These are phyloP conservation scores for Colletotrichum sp. DNA, from an alignment of 2,329 filamentous ascomycete genomes.

Conservation along the genomic window DNA sequence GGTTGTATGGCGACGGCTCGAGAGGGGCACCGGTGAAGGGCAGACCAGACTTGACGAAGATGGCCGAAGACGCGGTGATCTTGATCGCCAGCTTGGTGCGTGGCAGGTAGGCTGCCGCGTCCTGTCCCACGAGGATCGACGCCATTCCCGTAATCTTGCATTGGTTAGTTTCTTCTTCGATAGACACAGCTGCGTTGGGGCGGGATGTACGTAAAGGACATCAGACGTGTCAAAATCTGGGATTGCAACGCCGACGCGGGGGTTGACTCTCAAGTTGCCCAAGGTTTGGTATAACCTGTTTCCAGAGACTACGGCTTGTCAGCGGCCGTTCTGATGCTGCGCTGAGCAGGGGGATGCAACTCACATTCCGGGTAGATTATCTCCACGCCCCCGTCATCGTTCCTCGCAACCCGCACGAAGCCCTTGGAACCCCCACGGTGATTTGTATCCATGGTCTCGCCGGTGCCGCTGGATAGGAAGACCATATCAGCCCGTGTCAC, in stretches of 20 bases:
- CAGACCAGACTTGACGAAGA: constrained; percentile 69
- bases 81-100: constrained; percentile 76
- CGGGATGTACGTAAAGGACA: constrained; percentile 63
- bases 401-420: constrained; percentile 72
- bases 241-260: constrained; percentile 71
- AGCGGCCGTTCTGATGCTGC: background rate
- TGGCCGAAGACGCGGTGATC: constrained; percentile 64
- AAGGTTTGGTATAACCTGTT: constrained; percentile 86
- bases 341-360: constrained; percentile 11
- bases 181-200: background rate
- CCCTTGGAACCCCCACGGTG: constrained; percentile 77
- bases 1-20: constrained; percentile 80
- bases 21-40: constrained; percentile 67
- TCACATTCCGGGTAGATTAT: constrained; percentile 78
- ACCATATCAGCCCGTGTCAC: constrained; percentile 74
- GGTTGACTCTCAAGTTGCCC: constrained; percentile 74
- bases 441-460: constrained; percentile 81
- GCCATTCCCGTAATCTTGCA: constrained; percentile 67
- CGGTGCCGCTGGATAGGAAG: constrained; percentile 75
- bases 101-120: constrained; percentile 68
- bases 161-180: background rate
- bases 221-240: constrained; percentile 77
- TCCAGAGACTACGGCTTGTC: constrained; percentile 61
- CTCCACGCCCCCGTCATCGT: constrained; percentile 50
- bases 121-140: constrained; percentile 67